A percentile compares a stretch with the other conserved stretches of the same genome.
These are phyloP conservation scores for Wickerhamiella domercqiae DNA, from an alignment of 805 yeast genomes.

Conservation along the genomic window DNA sequence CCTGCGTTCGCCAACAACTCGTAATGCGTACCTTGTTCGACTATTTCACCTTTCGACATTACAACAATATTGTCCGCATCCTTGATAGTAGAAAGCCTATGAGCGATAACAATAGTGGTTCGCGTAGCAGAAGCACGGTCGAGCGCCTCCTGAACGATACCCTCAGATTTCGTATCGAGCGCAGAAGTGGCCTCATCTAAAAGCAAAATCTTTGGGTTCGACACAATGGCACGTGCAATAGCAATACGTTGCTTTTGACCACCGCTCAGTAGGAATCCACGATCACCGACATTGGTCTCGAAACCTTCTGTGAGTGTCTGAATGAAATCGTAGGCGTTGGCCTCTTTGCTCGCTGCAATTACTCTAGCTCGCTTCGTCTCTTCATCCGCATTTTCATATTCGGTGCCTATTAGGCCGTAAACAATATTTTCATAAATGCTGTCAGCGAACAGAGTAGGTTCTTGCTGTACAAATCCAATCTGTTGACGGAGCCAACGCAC, in stretches of 20 bases:
- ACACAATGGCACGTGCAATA: slow-evolving; percentile 52
- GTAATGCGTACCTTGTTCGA: slow-evolving; percentile 30
- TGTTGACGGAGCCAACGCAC: slow-evolving; percentile 57
- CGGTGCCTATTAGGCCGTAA: slow-evolving; percentile 66
- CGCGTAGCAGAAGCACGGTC: slow-evolving; percentile 24
- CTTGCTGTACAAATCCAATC: slow-evolving; percentile 90
- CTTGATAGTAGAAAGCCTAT: slow-evolving; percentile 39
- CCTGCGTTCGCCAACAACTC: slow-evolving; percentile 23
- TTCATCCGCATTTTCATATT: slow-evolving; percentile 37
- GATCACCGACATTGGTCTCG: slow-evolving; percentile 51
- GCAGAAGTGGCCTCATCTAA: slow-evolving; percentile 57
- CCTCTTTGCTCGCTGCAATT: slow-evolving; percentile 25
- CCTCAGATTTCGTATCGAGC: slow-evolving; percentile 33
- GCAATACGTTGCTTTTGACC: slow-evolving; percentile 64
- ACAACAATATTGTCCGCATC: slow-evolving; percentile 44
- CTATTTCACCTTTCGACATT: slow-evolving; percentile 35
- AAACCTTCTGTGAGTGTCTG: slow-evolving; percentile 63
- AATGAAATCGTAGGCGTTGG: slow-evolving; percentile 28
- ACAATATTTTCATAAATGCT: slow-evolving; percentile 75
- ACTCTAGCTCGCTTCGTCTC: slow-evolving; percentile 26
- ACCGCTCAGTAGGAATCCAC: slow-evolving; percentile 48
- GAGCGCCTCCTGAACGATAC: slow-evolving; percentile 28
- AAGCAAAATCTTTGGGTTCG: slow-evolving; percentile 42
- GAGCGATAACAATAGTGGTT: slow-evolving; percentile 46
- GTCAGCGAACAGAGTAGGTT: slow-evolving; percentile 84